Evolutionary conservation across 768 basidiomycete genomes (phyloP), one percentile per base, ranked within the genome.

Genomic region (Trametes punicea): DNA sequence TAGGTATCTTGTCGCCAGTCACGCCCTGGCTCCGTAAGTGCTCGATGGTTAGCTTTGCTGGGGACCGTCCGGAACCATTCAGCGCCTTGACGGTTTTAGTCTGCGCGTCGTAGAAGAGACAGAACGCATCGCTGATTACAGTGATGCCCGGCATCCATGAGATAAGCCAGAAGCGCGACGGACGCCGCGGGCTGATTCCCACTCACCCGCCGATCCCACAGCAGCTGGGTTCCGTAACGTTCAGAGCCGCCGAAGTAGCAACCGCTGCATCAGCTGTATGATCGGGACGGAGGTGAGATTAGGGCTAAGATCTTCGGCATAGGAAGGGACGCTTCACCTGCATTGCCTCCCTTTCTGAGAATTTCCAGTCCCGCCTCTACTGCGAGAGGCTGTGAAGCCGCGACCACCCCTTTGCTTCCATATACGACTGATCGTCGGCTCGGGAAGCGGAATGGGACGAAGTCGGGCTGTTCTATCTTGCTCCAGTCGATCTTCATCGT

Each of bases 361-460:
- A 99, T 90, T 71, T 97, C 93, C 27, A 98, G 71, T 0, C 96
- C 97, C 16, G 92, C 95, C 67, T 90, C 88, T 15, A 87, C 85
- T 1, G 97, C 97, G 34, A 93, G 77, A 45, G 97, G 93, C 67
- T 99, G 97, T 23, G 90, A 89, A 26, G 87, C 88, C 7, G 93
- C 83, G 4, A 98, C 89, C 30, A 96, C 74, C 6, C 95, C 71
- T 55, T 73, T 73, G 11, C 76, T 77, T 5, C 78, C 77, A 62
- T 79, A 82, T 27, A 82, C 79, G 21, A 91, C 88, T 7, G 93
- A 94, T 62, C 93, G 75, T 16, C 94, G 85, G 60, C 93, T 93
- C 0, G 88, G 71, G 69, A 93, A 96, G 25, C 80, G 83, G 54
- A 85, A 76, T 52, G 91, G 78, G 31, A 81, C 72, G 21, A 80